Conservation (phyloP, 75 land plant genomes). For the Picea sitchensis region DNA sequence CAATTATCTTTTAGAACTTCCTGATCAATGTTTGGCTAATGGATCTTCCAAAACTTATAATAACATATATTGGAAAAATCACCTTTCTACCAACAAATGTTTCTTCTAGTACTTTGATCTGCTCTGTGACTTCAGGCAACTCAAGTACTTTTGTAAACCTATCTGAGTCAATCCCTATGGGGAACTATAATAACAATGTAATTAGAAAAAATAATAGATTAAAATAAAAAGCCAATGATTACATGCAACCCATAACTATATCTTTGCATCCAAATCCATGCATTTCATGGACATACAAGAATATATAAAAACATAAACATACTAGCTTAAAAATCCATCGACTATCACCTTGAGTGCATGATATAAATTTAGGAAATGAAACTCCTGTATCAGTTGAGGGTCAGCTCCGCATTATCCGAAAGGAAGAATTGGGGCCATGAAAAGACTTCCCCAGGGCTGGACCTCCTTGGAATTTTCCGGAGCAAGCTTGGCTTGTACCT, state of each 20-base stretch:
- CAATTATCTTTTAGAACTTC: too few relatives aligned
- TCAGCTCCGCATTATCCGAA: too few relatives aligned
- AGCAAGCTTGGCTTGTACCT: too few relatives aligned
- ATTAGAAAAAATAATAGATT: background rate
- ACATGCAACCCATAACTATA: background rate
- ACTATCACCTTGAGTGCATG: background rate
- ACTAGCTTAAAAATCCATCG: background rate
- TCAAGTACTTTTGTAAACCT: slow-evolving; percentile 48
- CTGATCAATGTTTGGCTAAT: too few relatives aligned
- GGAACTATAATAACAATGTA: slow-evolving; percentile 31
- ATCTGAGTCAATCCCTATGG: slow-evolving; percentile 53
- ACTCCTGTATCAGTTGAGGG: too few relatives aligned
- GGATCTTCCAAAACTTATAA: background rate
- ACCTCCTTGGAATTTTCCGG: too few relatives aligned
- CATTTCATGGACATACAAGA: background rate
- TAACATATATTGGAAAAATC: background rate
- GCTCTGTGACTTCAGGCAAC: slow-evolving; percentile 31
- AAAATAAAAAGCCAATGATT: background rate
- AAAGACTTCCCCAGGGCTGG: too few relatives aligned
- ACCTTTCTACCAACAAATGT: slow-evolving; percentile 50
- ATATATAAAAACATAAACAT: background rate
- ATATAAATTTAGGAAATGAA: background rate
- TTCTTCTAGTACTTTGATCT: slow-evolving; percentile 28
- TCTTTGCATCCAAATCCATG: background rate
- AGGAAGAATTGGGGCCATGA: too few relatives aligned